phyloP scores from a whole-genome alignment of 2,329 filamentous ascomycete genomes.

The Didymosphaeria variabile region DNA sequence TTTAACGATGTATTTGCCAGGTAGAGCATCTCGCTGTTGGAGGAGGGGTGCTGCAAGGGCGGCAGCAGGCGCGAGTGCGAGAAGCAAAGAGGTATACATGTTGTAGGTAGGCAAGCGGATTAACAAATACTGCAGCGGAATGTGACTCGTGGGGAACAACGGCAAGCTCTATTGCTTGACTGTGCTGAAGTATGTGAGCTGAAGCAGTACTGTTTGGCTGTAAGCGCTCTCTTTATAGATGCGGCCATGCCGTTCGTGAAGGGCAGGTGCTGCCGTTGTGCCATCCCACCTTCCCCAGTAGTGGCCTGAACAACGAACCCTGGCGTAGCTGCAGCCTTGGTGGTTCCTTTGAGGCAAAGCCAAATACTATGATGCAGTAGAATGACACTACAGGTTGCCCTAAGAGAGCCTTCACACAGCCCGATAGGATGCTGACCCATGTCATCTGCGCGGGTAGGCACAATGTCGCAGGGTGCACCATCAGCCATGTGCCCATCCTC shows the following conservation, averaged over 20 bases:
- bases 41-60: conserved; percentile 51
- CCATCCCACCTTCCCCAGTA: conserved; percentile 27
- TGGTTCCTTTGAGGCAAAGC: conserved; percentile 18
- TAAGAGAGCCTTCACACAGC: conserved; percentile 1
- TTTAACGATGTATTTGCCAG: conserved; percentile 57
- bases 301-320: conserved; percentile 13
- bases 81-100: conserved; percentile 45
- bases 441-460: conserved; percentile 23
- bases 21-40: conserved; percentile 41
- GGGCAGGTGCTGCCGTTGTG: conserved; percentile 2
- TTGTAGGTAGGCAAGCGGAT: conserved; percentile 18
- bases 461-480: conserved; percentile 14
- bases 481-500: conserved; percentile 17
- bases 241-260: conserved; percentile 13
- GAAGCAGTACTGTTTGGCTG: conserved; percentile 9
- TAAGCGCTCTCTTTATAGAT: conserved; percentile 24
- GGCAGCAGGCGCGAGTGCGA: conserved; percentile 46
- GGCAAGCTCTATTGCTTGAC: conserved; percentile 5
- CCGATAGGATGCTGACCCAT: conserved; percentile 23
- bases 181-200: conserved; percentile 20
- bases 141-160: background rate
- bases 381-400: conserved; percentile 14
- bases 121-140: background rate
- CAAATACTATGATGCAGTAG: conserved; percentile 29
- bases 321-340: conserved; percentile 21